Evolutionary conservation across 2,329 filamentous ascomycete genomes (phyloP), one percentile per base, ranked within the genome.

Genomic region (Xylaria sp.): DNA sequence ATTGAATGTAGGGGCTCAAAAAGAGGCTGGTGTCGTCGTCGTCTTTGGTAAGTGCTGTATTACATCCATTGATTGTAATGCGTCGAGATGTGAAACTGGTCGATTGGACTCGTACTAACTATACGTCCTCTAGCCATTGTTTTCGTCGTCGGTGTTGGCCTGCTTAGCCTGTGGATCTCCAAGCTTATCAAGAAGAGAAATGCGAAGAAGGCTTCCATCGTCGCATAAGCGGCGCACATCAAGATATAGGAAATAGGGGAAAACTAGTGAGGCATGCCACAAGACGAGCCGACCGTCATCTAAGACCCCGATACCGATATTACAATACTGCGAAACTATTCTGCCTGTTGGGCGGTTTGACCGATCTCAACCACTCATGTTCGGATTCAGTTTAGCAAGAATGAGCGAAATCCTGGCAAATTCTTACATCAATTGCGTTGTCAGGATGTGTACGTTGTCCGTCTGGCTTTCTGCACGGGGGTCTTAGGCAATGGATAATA

Each of bases 1-100:
- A 76, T 61, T 44, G 23, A 25, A 32, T 63, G 27, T 42, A 77
- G 75, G 71, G 74, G 75, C 75, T 57, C 69, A 74, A 68, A 68
- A 77, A 67, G 77, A 79, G 69, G 74, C 77, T 58, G 78, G 78
- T 75, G 77, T 78, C 69, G 66, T 78, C 54, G 78, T 78, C 44
- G 78, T 79, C 51, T 79, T 79, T 69, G 75, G 75, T 72, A 64
- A 70, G 71, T 71, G 8, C 23, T 25, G 9, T 32, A 18, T 10
- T 54, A 47, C 18, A 5, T 13, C 2, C 12, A 42, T 44, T 23
- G n/a, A 23, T 48, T 47, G n/a, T 2, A 4, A 55, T n/a, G 6
- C 9, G 35, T 29, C 1, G 27, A 4, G 37, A 23, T 12, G 8
- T 16, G 9, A 8, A 2, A 47, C n/a, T 18, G 0, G 29, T 53